These are phyloP conservation scores for Irpex sp. DNA, from an alignment of 1,284 basidiomycete genomes.

Conservation along the genomic window DNA sequence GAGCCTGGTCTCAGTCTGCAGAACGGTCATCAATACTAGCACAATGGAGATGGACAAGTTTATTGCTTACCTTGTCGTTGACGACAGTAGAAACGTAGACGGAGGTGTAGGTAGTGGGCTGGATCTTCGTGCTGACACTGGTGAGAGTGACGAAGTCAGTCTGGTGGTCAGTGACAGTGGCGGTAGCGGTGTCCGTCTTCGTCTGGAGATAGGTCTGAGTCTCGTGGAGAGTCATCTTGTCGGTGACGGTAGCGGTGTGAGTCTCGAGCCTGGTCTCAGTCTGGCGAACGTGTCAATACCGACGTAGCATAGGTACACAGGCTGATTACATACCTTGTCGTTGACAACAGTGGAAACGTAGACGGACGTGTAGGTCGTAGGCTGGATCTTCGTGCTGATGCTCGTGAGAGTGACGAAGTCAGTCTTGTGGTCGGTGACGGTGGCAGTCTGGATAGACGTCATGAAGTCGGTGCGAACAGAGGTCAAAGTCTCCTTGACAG, in stretches of 20 bases:
- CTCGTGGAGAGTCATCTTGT: conserved; percentile 23
- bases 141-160: conserved; percentile 28
- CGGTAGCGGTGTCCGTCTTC: conserved; percentile 32
- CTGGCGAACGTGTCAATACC: too few species aligned
- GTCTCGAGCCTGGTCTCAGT: too few species aligned
- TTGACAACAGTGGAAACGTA: conserved; percentile 56
- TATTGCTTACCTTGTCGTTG: conserved; percentile 48
- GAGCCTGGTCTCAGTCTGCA: conserved; percentile 50
- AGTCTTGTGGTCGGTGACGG: conserved; percentile 36
- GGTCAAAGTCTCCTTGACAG: conserved; percentile 29
- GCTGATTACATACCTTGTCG: conserved; percentile 43
- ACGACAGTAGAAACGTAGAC: conserved; percentile 53
- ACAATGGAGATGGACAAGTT: background rate
- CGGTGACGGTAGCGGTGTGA: too few species aligned
- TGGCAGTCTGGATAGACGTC: conserved; percentile 35
- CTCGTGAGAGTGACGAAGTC: conserved; percentile 26
- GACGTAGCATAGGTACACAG: background rate
- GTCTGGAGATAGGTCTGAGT: conserved; percentile 29
- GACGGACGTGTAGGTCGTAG: conserved; percentile 51
- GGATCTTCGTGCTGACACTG: conserved; percentile 24
- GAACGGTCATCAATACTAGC: background rate
- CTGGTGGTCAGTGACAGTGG: conserved; percentile 38
- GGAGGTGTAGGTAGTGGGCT: conserved; percentile 50
- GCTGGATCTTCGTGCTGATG: conserved; percentile 27
- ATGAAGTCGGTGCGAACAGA: conserved; percentile 27